Conservation (phyloP, 805 yeast genomes). For the Saturnispora saitoi region DNA sequence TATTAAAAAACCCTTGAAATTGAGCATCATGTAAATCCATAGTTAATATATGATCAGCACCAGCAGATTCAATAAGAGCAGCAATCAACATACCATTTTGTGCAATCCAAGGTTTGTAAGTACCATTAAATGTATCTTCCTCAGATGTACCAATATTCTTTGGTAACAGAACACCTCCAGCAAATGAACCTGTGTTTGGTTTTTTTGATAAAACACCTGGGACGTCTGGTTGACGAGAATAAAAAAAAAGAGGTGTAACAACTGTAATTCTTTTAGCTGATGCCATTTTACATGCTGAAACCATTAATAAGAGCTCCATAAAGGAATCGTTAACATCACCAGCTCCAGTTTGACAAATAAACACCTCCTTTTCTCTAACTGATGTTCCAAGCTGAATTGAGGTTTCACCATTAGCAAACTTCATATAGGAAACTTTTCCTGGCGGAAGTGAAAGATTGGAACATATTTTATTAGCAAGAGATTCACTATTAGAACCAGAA, state of each 20-base stretch:
- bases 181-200: slow-evolving; percentile 8
- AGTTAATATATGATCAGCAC: slow-evolving; percentile 93
- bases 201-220: slow-evolving; percentile 48
- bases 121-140: neutral
- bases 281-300: slow-evolving; percentile 90
- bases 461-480: slow-evolving; percentile 67
- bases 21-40: slow-evolving; percentile 98
- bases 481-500: slow-evolving; percentile 87
- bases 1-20: slow-evolving; percentile 94
- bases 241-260: slow-evolving; percentile 88
- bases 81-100: slow-evolving; percentile 93
- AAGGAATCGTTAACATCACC: slow-evolving; percentile 84
- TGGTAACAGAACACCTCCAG: slow-evolving; percentile 4
- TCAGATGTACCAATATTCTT: slow-evolving; percentile 2
- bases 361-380: slow-evolving; percentile 94
- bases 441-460: slow-evolving; percentile 64
- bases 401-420: slow-evolving; percentile 88
- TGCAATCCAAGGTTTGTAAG: slow-evolving; percentile 87
- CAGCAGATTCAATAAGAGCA: slow-evolving; percentile 77
- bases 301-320: slow-evolving; percentile 71
- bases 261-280: slow-evolving; percentile 85
- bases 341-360: slow-evolving; percentile 78
- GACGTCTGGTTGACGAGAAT: slow-evolving; percentile 91
- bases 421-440: slow-evolving; percentile 56
- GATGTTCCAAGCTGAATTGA: slow-evolving; percentile 78